phyloP scores from a whole-genome alignment of 768 basidiomycete genomes.

The Leccinum variicolor region DNA sequence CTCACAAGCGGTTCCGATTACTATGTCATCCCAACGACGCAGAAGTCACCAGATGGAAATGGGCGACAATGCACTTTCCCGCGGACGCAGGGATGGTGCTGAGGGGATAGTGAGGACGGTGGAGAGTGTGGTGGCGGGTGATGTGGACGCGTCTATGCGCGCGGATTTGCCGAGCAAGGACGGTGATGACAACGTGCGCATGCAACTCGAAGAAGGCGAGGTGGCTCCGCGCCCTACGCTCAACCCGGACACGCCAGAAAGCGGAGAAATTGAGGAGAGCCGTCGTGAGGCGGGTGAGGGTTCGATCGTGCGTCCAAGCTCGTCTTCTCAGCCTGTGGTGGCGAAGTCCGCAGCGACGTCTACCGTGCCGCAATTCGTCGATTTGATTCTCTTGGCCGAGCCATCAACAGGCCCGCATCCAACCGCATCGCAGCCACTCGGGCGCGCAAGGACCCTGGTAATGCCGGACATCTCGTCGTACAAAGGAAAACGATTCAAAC shows the following conservation, averaged over 20 bases:
- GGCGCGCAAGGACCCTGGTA: background rate
- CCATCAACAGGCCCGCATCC: background rate
- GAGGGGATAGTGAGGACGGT: background rate
- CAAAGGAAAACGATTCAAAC: conserved; percentile 20
- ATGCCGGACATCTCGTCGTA: conserved; percentile 26
- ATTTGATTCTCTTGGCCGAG: background rate
- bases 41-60: background rate
- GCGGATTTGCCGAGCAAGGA: background rate
- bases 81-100: background rate
- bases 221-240: conserved; percentile 2
- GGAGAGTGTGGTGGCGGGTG: background rate
- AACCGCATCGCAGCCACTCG: background rate
- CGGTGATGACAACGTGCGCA: background rate
- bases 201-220: conserved; percentile 16
- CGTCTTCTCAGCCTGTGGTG: background rate
- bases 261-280: conserved; percentile 15
- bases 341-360: background rate
- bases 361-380: background rate
- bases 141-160: background rate
- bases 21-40: background rate
- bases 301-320: background rate
- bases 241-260: conserved; percentile 2
- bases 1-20: conserved; percentile 25
- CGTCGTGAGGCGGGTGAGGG: background rate
- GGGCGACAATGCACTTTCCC: background rate